Percentiles rank a stretch among this genome's conserved stretches.
phyloP scores from a whole-genome alignment of 2,329 filamentous ascomycete genomes.

The Colletotrichum agaves region DNA sequence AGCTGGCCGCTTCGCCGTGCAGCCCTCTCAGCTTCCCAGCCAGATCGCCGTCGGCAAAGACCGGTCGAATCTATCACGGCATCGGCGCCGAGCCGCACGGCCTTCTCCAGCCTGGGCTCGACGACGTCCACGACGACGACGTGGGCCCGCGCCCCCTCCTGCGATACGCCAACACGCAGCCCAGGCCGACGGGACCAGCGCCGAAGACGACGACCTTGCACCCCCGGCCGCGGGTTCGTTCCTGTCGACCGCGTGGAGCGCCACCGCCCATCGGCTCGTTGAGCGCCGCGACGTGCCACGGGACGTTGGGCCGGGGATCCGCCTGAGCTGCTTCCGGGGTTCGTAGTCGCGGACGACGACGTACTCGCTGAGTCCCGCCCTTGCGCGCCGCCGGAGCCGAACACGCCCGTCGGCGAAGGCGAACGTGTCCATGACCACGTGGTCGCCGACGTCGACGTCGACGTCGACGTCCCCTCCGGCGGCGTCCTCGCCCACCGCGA shows the following conservation, averaged over 20 bases:
- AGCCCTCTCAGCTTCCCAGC: background rate
- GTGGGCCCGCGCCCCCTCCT: slow-evolving; percentile 4
- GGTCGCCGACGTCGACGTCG: slow-evolving; percentile 10
- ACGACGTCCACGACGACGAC: slow-evolving; percentile 13
- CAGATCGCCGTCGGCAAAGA: background rate
- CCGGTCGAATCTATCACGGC: background rate
- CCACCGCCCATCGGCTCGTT: slow-evolving; percentile 26
- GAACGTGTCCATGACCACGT: slow-evolving; percentile 11
- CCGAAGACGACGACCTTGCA: slow-evolving; percentile 19
- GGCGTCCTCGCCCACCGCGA: background rate
- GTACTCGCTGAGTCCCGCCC: slow-evolving; percentile 16
- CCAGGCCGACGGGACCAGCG: slow-evolving; percentile 7
- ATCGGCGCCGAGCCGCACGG: slow-evolving; percentile 4
- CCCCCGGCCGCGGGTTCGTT: slow-evolving; percentile 2
- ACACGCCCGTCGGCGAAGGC: slow-evolving; percentile 1
- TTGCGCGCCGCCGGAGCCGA: slow-evolving; percentile 10
- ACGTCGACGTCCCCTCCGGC: background rate
- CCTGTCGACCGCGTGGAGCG: background rate
- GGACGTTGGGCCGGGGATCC: background rate
- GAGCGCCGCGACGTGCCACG: slow-evolving; percentile 17
- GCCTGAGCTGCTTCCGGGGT: slow-evolving; percentile 5
- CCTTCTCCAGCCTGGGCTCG: slow-evolving; percentile 6
- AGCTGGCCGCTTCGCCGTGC: background rate
- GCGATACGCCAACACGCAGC: slow-evolving; percentile 9
- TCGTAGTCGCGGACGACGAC: slow-evolving; percentile 13